Conservation (phyloP, 1,284 basidiomycete genomes). For the Fomitopsis betulina region DNA sequence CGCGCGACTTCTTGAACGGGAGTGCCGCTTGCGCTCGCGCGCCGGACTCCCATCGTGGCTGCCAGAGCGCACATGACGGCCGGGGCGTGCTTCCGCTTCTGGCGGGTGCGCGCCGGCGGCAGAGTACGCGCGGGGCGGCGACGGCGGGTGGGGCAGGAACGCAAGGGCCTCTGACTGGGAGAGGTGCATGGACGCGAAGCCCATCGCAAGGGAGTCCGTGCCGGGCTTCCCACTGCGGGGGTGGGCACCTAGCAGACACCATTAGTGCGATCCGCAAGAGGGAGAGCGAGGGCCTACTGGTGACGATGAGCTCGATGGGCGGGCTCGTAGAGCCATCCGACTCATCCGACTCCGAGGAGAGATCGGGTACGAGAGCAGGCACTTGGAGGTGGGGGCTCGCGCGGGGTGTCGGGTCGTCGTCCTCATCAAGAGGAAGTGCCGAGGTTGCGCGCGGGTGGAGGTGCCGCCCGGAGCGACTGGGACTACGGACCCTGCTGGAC, state of each 20-base stretch:
- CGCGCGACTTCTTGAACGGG: background rate
- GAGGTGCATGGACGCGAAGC: conserved; percentile 1
- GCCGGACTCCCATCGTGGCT: background rate
- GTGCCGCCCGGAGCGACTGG: conserved; percentile 28
- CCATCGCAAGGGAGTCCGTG: conserved; percentile 1
- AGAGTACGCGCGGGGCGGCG: conserved; percentile 1
- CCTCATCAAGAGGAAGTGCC: conserved; percentile 9
- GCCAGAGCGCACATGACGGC: background rate
- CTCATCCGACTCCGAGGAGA: conserved; percentile 54
- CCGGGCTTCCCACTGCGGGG: conserved; percentile 1
- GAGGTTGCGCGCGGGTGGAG: conserved; percentile 43
- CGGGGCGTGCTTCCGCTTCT: conserved; percentile 4
- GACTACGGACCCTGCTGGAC: conserved; percentile 4
- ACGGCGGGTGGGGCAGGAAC: conserved; percentile 11
- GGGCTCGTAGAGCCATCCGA: conserved; percentile 41
- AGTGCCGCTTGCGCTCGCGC: conserved; percentile 2
- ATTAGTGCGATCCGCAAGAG: conserved; percentile 1
- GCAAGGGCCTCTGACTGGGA: conserved; percentile 5
- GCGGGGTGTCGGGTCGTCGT: conserved; percentile 25
- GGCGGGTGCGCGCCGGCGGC: conserved; percentile 5
- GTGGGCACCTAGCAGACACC: conserved; percentile 2
- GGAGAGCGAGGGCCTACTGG: background rate
- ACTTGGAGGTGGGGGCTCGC: conserved; percentile 42
- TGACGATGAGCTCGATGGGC: conserved; percentile 2
- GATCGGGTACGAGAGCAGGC: conserved; percentile 52